Evolutionary conservation across 257 asterid genomes (phyloP).

Genomic region (Linaria vulgaris): DNA sequence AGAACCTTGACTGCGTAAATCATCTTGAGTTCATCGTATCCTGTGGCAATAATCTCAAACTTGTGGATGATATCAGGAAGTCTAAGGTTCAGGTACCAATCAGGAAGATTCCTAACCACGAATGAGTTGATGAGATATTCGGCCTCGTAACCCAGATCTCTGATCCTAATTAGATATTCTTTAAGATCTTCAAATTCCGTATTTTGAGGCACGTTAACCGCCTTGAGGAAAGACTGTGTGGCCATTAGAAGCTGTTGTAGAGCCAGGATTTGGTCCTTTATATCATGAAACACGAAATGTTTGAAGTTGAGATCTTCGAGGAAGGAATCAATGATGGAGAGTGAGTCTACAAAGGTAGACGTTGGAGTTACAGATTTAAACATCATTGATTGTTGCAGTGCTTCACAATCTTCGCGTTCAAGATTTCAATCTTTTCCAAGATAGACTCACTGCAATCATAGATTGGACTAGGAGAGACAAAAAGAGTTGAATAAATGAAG

Average conservation of each 20-base stretch:
- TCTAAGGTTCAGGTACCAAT: slow-evolving; percentile 3
- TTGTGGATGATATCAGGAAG: neutral
- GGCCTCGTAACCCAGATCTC: slow-evolving; percentile 7
- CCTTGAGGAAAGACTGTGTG: slow-evolving; percentile 16
- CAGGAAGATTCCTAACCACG: slow-evolving; percentile 1
- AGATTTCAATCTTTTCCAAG: neutral
- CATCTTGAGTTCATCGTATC: neutral
- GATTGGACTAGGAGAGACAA: neutral
- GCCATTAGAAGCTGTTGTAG: too few species aligned
- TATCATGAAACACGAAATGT: neutral
- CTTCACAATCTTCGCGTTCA: neutral
- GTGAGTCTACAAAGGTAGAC: neutral
- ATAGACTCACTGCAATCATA: neutral
- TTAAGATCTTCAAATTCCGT: neutral
- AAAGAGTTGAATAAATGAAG: slow-evolving; percentile 21
- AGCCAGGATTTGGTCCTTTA: neutral
- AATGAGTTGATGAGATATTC: slow-evolving; percentile 16
- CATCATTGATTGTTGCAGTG: neutral
- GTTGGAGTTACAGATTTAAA: neutral
- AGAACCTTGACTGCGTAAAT: neutral
- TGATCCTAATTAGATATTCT: neutral
- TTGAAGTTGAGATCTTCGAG: slow-evolving; percentile 15
- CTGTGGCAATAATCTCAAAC: neutral
- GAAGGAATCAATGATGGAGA: slow-evolving; percentile 25
- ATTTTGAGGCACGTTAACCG: neutral